These are phyloP conservation scores for Trichosporon asahii DNA, from an alignment of 1,284 basidiomycete species.

Conservation along the genomic window DNA sequence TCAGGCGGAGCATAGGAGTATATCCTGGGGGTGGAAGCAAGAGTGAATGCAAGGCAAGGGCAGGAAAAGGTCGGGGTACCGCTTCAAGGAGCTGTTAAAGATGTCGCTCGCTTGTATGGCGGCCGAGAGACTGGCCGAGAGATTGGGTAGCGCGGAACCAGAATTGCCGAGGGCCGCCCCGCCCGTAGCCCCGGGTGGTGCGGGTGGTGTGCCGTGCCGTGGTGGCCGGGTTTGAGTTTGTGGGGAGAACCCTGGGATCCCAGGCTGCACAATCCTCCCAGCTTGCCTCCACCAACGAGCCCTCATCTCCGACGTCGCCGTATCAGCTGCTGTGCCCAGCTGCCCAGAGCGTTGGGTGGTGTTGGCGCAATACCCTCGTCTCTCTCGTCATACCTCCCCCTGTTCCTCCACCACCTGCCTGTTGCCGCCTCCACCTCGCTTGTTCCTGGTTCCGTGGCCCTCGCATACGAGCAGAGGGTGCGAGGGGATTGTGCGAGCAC, in stretches of 20 bases:
- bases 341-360: neutral
- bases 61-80: neutral
- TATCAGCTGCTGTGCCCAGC: neutral
- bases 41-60: neutral
- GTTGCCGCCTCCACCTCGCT: constrained; percentile 4
- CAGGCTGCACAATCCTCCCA: neutral
- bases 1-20: neutral
- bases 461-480: neutral
- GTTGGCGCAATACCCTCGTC: neutral
- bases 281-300: neutral
- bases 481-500: neutral
- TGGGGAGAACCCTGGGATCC: neutral
- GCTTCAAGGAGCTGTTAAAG: constrained; percentile 10
- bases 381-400: neutral
- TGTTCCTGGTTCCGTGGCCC: neutral
- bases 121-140: neutral
- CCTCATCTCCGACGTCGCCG: neutral
- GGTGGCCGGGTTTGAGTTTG: neutral
- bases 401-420: neutral
- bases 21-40: neutral
- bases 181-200: neutral
- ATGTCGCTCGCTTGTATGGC: constrained; percentile 9
- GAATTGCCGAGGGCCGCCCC: constrained; percentile 8
- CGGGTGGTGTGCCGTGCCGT: neutral
- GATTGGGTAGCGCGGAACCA: neutral